Conservation (phyloP, 2,329 filamentous ascomycete genomes). For the Graphium sp. region DNA sequence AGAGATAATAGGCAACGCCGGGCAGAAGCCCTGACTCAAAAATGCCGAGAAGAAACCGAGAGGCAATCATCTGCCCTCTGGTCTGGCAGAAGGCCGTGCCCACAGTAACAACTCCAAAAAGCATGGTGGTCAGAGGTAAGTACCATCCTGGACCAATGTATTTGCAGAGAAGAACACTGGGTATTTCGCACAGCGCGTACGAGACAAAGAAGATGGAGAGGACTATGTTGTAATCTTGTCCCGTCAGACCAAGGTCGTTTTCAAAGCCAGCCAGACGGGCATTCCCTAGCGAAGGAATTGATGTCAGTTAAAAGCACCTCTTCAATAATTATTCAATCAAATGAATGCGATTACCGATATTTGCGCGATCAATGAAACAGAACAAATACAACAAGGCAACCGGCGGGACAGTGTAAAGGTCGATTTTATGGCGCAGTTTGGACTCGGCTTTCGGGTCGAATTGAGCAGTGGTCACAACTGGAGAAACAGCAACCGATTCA, state of each 20-base stretch:
- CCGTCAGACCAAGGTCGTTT: conserved; percentile 26
- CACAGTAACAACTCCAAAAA: conserved; percentile 30
- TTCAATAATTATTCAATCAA: conserved; percentile 39
- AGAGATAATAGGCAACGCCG: conserved; percentile 50
- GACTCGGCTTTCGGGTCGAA: conserved; percentile 14
- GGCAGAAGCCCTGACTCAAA: conserved; percentile 59
- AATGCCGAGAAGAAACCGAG: conserved; percentile 50
- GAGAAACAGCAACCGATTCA: conserved; percentile 1
- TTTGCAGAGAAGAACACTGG: conserved; percentile 40
- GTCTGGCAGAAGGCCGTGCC: conserved; percentile 31
- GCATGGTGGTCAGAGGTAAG: conserved; percentile 32
- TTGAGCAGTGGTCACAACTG: background rate
- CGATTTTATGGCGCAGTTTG: conserved; percentile 39
- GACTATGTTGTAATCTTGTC: conserved; percentile 38
- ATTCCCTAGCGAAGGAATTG: conserved; percentile 18
- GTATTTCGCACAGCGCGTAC: conserved; percentile 35
- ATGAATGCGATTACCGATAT: conserved; percentile 1
- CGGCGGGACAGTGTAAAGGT: conserved; percentile 42
- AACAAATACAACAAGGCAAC: conserved; percentile 47
- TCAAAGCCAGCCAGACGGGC: conserved; percentile 15
- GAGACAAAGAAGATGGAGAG: conserved; percentile 35
- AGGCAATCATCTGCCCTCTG: conserved; percentile 33
- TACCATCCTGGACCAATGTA: conserved; percentile 24
- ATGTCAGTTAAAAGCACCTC: conserved; percentile 27
- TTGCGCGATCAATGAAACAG: conserved; percentile 44